These are phyloP conservation scores for Suillus americanus DNA, from an alignment of 768 basidiomycete species.

Conservation along the genomic window DNA sequence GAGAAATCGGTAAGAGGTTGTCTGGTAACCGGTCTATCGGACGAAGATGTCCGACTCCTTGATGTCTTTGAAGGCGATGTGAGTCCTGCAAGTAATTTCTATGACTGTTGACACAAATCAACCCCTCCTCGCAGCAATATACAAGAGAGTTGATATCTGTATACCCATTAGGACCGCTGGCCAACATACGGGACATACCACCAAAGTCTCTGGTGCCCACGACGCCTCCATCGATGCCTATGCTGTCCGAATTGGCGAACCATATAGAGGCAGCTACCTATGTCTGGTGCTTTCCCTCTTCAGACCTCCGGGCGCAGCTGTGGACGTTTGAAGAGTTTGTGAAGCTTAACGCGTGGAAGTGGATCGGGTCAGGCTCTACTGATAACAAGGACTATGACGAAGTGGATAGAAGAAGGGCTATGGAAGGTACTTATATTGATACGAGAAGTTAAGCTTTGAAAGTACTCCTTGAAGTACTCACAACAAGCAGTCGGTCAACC, in stretches of 20 bases:
- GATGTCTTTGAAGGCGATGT: conserved; percentile 86
- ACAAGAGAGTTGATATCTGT: conserved; percentile 51
- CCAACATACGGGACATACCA: conserved; percentile 27
- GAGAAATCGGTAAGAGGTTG: conserved; percentile 78
- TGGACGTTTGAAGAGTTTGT: conserved; percentile 90
- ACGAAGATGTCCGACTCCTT: conserved; percentile 60
- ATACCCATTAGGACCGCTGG: conserved; percentile 50
- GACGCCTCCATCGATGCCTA: conserved; percentile 42
- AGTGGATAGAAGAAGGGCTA: conserved; percentile 49
- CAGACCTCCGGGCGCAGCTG: conserved; percentile 50
- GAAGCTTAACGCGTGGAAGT: conserved; percentile 71
- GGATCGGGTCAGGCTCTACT: conserved; percentile 52
- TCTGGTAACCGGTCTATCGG: conserved; percentile 70
- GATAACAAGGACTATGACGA: conserved; percentile 45
- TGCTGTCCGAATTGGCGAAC: conserved; percentile 30
- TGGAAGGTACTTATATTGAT: conserved; percentile 32
- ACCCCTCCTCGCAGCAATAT: conserved; percentile 65
- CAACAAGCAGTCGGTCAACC: background rate
- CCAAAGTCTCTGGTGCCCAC: conserved; percentile 38
- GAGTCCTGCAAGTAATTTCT: conserved; percentile 22
- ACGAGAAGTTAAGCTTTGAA: background rate
- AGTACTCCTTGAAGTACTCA: background rate
- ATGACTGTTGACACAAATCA: background rate
- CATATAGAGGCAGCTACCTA: conserved; percentile 67
- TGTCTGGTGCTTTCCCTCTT: conserved; percentile 52